Percentiles rank a stretch among this genome's conserved stretches.
Evolutionary conservation across 129 eudicot genomes (phyloP).

Genomic region (Escallonia rubra): DNA sequence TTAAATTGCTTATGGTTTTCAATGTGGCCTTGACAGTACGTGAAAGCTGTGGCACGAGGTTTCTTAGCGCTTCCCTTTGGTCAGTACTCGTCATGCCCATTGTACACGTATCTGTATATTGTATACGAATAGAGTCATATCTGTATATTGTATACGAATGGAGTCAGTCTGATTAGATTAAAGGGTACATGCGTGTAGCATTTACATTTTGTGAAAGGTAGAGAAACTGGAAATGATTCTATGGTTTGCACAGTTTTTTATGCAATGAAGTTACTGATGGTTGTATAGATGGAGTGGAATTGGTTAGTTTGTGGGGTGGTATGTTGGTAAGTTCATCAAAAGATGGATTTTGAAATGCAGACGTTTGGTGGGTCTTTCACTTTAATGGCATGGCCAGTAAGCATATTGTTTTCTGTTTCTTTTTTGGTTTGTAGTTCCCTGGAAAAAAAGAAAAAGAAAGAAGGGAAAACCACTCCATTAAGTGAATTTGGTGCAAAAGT

Average conservation of each 20-base stretch:
- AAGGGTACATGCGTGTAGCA: neutral
- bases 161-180: neutral
- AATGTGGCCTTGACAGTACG: slow-evolving; percentile 47
- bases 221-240: too few species aligned
- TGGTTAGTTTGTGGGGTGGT: too few species aligned
- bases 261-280: neutral
- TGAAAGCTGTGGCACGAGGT: slow-evolving; percentile 78
- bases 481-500: neutral
- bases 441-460: too few species aligned
- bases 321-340: too few species aligned
- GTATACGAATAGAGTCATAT: neutral
- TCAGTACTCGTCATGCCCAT: slow-evolving; percentile 26
- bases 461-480: too few species aligned
- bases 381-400: too few species aligned
- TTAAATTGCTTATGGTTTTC: neutral
- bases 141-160: neutral
- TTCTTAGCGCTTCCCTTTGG: slow-evolving; percentile 66
- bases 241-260: neutral
- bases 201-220: neutral
- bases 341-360: too few species aligned
- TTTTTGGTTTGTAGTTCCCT: too few species aligned
- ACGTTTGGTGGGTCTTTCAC: too few species aligned
- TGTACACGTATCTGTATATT: slow-evolving; percentile 3
- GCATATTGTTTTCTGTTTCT: too few species aligned
- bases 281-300: too few species aligned